Evolutionary conservation across 139 green algal species (phyloP).

Genomic region (Dunaliella sp.): DNA sequence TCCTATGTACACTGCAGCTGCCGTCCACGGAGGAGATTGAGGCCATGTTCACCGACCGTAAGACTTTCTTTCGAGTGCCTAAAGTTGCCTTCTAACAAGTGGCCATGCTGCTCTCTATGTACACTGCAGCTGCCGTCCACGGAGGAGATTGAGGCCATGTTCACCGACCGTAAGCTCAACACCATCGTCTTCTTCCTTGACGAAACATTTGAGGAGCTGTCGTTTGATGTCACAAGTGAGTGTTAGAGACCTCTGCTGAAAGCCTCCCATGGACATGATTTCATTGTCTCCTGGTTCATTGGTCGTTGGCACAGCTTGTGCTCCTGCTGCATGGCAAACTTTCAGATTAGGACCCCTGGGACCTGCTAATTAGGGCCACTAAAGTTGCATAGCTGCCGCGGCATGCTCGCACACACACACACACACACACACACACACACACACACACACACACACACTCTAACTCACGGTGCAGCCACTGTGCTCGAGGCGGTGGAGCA

Average conservation of each 20-base stretch:
- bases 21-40: conserved; percentile 87
- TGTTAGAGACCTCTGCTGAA: too few relatives aligned
- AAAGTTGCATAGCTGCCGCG: too few relatives aligned
- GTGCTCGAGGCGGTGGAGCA: conserved; percentile 88
- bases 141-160: conserved; percentile 88
- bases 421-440: conserved; percentile 56
- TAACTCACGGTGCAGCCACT: too few relatives aligned
- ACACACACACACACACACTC: neutral
- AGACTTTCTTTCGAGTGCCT: too few relatives aligned
- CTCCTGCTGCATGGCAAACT: too few relatives aligned
- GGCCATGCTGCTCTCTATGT: neutral
- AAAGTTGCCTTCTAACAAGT: too few relatives aligned
- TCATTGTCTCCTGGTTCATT: too few relatives aligned
- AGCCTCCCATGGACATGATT: too few relatives aligned
- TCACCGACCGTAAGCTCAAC: conserved; percentile 61
- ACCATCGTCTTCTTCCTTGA: conserved; percentile 94
- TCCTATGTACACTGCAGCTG: conserved; percentile 16
- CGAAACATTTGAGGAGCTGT: conserved; percentile 93
- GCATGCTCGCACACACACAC: neutral
- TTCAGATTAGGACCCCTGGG: too few relatives aligned
- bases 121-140: conserved; percentile 52
- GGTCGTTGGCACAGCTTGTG: too few relatives aligned
- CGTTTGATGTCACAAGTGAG: too few relatives aligned
- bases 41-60: conserved; percentile 61
- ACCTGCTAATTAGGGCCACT: too few relatives aligned